Evolutionary conservation across 2,329 filamentous ascomycete genomes (phyloP).

Genomic region (Aspergillus vadensis): DNA sequence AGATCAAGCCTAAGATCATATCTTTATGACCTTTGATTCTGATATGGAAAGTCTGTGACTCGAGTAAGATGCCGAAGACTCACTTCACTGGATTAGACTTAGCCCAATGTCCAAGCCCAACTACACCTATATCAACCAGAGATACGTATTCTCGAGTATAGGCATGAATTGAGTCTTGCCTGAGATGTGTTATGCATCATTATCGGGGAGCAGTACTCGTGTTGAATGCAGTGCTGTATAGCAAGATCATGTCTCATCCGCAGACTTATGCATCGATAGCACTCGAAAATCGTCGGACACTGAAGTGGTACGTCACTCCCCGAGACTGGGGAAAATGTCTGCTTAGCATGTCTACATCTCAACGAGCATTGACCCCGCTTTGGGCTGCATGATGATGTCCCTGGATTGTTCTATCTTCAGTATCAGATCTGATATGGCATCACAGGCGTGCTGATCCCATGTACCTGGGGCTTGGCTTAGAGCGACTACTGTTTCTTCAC

Average conservation of each 20-base stretch:
- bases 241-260: not conserved
- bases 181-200: not conserved
- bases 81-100: too few species aligned
- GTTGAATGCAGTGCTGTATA: not conserved
- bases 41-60: too few species aligned
- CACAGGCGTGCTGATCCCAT: not conserved
- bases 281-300: not conserved
- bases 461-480: not conserved
- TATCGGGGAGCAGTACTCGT: not conserved
- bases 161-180: not conserved
- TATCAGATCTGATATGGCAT: conserved; percentile 3
- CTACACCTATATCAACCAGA: too few species aligned
- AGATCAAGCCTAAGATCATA: too few species aligned
- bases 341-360: not conserved
- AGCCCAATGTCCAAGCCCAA: too few species aligned
- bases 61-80: too few species aligned
- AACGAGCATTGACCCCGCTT: not conserved
- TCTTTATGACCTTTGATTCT: too few species aligned
- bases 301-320: not conserved
- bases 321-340: not conserved
- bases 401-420: not conserved
- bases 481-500: not conserved
- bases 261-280: not conserved
- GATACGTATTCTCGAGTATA: not conserved
- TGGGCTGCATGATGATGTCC: not conserved